Evolutionary conservation across 2,329 filamentous ascomycete genomes (phyloP).

Genomic region (Pestalotiopsis fici): DNA sequence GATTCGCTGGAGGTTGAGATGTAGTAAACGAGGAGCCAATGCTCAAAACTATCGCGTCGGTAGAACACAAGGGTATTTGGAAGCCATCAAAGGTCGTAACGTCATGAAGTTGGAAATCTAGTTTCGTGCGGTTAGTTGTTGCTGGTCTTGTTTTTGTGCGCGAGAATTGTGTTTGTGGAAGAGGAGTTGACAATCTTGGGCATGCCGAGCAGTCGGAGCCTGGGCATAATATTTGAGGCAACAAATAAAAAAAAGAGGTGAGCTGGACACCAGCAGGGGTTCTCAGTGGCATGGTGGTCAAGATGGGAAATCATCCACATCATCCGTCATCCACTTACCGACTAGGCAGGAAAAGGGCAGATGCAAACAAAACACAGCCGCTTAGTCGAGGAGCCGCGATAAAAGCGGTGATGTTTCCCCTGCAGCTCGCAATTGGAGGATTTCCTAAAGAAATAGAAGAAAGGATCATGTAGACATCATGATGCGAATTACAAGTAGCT

Average conservation of each 20-base stretch:
- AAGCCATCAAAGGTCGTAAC: constrained; percentile 14
- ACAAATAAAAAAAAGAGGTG: neutral
- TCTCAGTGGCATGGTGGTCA: neutral
- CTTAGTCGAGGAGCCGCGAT: neutral
- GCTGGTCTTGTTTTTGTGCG: neutral
- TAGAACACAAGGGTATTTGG: constrained; percentile 8
- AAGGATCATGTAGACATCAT: neutral
- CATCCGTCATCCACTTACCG: constrained; percentile 1
- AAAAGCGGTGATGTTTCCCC: neutral
- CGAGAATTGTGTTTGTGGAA: neutral
- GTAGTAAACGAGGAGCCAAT: neutral
- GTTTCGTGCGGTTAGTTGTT: neutral
- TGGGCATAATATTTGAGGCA: neutral
- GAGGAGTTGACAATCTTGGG: neutral
- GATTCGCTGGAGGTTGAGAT: neutral
- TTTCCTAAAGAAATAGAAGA: neutral
- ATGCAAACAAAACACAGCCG: neutral
- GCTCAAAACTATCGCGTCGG: neutral
- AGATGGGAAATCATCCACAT: neutral
- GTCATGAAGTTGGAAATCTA: constrained; percentile 1
- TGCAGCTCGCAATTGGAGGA: neutral
- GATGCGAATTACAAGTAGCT: neutral
- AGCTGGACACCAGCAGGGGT: neutral
- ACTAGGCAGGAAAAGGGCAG: neutral
- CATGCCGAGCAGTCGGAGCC: neutral